Base-by-base conservation (phyloP, 805 yeast species). In the Candida corydali region DNA sequence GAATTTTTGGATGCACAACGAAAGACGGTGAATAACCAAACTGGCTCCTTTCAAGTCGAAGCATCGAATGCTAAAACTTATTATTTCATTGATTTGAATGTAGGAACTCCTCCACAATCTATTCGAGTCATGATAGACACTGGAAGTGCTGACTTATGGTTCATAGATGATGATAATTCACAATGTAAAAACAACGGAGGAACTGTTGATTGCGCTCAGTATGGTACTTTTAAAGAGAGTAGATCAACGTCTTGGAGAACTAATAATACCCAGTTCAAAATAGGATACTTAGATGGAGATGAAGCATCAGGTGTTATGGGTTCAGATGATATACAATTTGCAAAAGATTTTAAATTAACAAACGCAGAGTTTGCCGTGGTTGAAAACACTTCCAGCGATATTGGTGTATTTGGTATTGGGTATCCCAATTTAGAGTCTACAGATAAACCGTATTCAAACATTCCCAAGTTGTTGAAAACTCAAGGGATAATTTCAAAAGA, bases 231-330 rank as follows among this genome's bases (percentile, higher is more conserved):
- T 41, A 50, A 61, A 37, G 31, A 48, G 1, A 37, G 45, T 3
- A 27, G 39, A 3, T 70, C 76, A 1, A 38, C 59, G 2, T 41
- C 70, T 6, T 71, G 55, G 45, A 17, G 41, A 1, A 39, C 18
- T n/a, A 32, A 34, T 9, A 25, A 19, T 19, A 25, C 36, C 5
- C 9, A 22, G 9, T 41, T 38, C 19, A 9, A 15, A 19, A 30
- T 38, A 15, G 28, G 51, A 30, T 78, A 78, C 49, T 70, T 69
- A 11, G 82, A 76, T 43, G 62, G 64, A 17, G 56, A 69, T 9
- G 67, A 57, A 42, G 79, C 79, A 9, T 46, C 53, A 9, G 86
- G 85, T 10, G 42, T 46, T 10, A 80, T 79, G 77, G 61, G 55
- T 4, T 34, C 35, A 2, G 65, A 56, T 34, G 24, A 26, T 20